Base-by-base conservation (phyloP, 2,329 filamentous ascomycete species). In the Diaporthe nobilis region DNA sequence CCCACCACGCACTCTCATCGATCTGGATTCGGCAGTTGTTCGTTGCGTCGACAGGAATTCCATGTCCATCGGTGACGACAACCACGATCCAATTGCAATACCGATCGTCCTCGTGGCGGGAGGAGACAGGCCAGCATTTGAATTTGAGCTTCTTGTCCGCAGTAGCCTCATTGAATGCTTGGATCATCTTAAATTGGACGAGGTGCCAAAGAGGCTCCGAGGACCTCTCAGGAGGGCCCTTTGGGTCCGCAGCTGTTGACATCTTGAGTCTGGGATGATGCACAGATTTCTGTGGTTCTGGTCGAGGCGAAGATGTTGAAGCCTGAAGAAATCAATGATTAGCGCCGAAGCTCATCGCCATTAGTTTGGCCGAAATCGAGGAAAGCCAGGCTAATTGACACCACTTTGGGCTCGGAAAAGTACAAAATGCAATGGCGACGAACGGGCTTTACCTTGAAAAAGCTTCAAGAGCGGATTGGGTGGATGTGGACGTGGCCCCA, bases 101-200 rank as follows among this genome's bases (percentile, higher is more conserved):
- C 0, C 5, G 10, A 12, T n/a, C 4, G 31, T 39, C 20, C 4
- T 60, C 4, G 20, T 0, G 10, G 2, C 31, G 7, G 7, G 9
- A 20, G 4, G 15, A 22, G 12, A 60, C 34, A 15, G 31, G 10
- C 34, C 57, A 60, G 12, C 57, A 60, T 3, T 61, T 4, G 9
- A 60, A 17, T 2, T 8, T 5, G 2, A 25, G n/a, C 1, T 28
- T 31, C 2, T 9, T 15, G 9, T 10, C 10, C 37, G 3, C 37
- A 12, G 2, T 12, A 10, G 37, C 37, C 4, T 63, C 7, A 15
- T 63, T 44, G 39, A 28, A 63, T 0, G 39, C 8, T 22, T 63
- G 2, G 1, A 63, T 63, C n/a, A 12, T 28, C 39, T 63, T 15
- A 25, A 3, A 15, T 4, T 63, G 60, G 0, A 47, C 60, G 2